Evolutionary conservation across 176 grass and related monocot species (phyloP).

Genomic region (Hordeum vulgare): MorexV3_pseudomolecules_assembly NC_058518.1:92934873-92935372

Average conservation of each 20-base stretch:
- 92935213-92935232: not conserved
- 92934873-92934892: not conserved
- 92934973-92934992: conserved; percentile 37
- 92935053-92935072: not conserved
- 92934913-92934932: conserved; percentile 24
- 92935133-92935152: conserved; percentile 80
- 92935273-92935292: conserved; percentile 3
- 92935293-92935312: conserved; percentile 1
- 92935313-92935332: conserved; percentile 10
- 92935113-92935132: conserved; percentile 63
- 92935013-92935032: not conserved
- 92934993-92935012: conserved; percentile 34
- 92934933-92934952: conserved; percentile 33
- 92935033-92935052: not conserved
- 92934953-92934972: conserved; percentile 10
- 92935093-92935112: conserved; percentile 58
- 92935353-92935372: conserved; percentile 81
- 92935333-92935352: conserved; percentile 45
- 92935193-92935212: not conserved
- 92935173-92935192: conserved; percentile 47
- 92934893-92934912: not conserved
- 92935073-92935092: not conserved
- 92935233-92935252: conserved; percentile 37
- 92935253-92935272: not conserved
- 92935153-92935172: conserved; percentile 64